Evolutionary conservation across 2,329 filamentous ascomycete genomes (phyloP).

Genomic region (Stagonosporopsis chrysanthemi): DNA sequence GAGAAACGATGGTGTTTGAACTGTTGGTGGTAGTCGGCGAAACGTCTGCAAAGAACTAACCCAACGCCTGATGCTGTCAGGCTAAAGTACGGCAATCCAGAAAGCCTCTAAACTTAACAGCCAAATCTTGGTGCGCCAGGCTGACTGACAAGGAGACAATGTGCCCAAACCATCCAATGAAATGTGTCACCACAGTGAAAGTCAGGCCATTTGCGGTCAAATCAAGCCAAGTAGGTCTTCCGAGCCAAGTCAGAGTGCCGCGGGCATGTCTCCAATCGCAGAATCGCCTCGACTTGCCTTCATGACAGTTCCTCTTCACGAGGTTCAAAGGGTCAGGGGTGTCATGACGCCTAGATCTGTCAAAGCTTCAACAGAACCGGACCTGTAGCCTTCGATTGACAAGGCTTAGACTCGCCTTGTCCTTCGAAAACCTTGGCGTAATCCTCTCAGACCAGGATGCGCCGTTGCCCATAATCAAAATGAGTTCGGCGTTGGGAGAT

Average conservation of each 20-base stretch:
- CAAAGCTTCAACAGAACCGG: neutral
- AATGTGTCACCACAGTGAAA: neutral
- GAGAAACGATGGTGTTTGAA: neutral
- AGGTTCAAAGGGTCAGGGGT: conserved; percentile 10
- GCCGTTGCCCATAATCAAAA: neutral
- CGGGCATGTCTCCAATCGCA: conserved; percentile 2
- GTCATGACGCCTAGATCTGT: conserved; percentile 1
- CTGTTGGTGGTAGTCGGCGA: conserved; percentile 1
- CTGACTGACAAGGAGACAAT: conserved; percentile 8
- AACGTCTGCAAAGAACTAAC: neutral
- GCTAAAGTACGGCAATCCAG: conserved; percentile 6
- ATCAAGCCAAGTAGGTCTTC: conserved; percentile 2
- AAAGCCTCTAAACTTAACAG: conserved; percentile 7
- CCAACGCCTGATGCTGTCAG: conserved; percentile 11
- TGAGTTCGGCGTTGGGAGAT: neutral
- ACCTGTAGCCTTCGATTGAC: neutral
- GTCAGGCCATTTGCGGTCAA: conserved; percentile 6
- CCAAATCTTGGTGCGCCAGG: conserved; percentile 7
- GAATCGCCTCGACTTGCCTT: conserved; percentile 8
- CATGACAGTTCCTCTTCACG: neutral
- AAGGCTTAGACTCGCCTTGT: neutral
- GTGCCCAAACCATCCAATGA: conserved; percentile 1
- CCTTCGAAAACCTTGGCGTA: neutral
- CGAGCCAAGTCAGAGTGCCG: neutral
- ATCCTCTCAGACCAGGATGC: neutral